These are phyloP conservation scores for Ustilago hordei DNA, from an alignment of 1,284 basidiomycete genomes.

Conservation along the genomic window DNA sequence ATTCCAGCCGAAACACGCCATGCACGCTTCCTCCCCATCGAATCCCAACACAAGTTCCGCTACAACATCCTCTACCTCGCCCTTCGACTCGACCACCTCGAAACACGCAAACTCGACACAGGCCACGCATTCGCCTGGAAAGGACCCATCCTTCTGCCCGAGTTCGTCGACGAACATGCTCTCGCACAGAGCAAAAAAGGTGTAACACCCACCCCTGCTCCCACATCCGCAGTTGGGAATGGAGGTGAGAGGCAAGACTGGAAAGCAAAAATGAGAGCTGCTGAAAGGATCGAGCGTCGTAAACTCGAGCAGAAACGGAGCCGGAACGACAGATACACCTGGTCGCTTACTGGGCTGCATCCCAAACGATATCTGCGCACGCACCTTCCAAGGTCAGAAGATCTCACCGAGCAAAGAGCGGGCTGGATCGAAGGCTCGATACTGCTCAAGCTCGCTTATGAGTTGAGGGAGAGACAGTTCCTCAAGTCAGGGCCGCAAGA, in stretches of 20 bases:
- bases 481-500: slow-evolving; percentile 52
- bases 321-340: slow-evolving; percentile 19
- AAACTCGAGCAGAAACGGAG: slow-evolving; percentile 30
- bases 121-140: slow-evolving; percentile 69
- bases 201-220: slow-evolving; percentile 28
- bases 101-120: slow-evolving; percentile 73
- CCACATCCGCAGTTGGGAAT: background rate
- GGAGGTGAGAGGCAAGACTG: slow-evolving; percentile 15
- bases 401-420: background rate
- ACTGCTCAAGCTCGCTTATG: slow-evolving; percentile 55
- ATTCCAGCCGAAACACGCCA: slow-evolving; percentile 71
- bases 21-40: slow-evolving; percentile 74
- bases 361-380: slow-evolving; percentile 31
- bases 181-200: slow-evolving; percentile 13
- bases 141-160: slow-evolving; percentile 21
- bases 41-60: slow-evolving; percentile 75
- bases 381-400: slow-evolving; percentile 12
- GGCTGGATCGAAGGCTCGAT: slow-evolving; percentile 50
- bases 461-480: slow-evolving; percentile 44
- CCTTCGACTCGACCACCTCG: slow-evolving; percentile 76
- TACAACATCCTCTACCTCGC: slow-evolving; percentile 78
- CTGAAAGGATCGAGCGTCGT: slow-evolving; percentile 27
- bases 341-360: slow-evolving; percentile 29
- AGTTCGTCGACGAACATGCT: slow-evolving; percentile 27
- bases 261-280: slow-evolving; percentile 36